Percentiles rank a stretch among this genome's conserved stretches.
phyloP scores from a whole-genome alignment of 192 early-diverging fungal species.

The Backusella tarrabulga region DNA sequence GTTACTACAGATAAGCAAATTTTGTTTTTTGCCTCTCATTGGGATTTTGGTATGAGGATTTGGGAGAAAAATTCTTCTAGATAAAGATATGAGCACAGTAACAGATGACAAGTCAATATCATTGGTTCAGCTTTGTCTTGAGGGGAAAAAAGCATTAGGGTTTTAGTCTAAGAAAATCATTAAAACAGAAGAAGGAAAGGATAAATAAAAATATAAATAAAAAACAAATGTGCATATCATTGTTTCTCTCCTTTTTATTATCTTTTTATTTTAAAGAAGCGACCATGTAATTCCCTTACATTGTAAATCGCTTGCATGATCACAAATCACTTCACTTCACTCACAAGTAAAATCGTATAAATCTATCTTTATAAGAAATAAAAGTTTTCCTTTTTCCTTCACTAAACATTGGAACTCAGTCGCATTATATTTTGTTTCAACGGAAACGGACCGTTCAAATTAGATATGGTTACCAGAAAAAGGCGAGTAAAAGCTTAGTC shows the following conservation, averaged over 20 bases:
- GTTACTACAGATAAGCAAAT: background rate
- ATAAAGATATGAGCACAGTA: background rate
- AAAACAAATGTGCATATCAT: background rate
- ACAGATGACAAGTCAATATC: background rate
- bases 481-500: background rate
- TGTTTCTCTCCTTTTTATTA: background rate
- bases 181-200: background rate
- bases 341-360: background rate
- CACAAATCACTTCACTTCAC: background rate
- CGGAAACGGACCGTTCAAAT: constrained; percentile 3
- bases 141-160: background rate
- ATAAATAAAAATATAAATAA: background rate
- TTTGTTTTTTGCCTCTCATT: background rate
- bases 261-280: background rate
- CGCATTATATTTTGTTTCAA: background rate
- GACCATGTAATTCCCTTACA: background rate
- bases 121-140: background rate
- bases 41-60: background rate
- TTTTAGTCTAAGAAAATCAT: background rate
- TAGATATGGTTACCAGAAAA: background rate
- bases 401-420: background rate
- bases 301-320: background rate
- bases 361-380: background rate
- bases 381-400: background rate
- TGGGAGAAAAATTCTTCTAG: background rate